Evolutionary conservation across 2,329 filamentous ascomycete species (phyloP), one percentile per base, ranked within the genome.

Genomic region (Chaetomiaceae sp.): DNA sequence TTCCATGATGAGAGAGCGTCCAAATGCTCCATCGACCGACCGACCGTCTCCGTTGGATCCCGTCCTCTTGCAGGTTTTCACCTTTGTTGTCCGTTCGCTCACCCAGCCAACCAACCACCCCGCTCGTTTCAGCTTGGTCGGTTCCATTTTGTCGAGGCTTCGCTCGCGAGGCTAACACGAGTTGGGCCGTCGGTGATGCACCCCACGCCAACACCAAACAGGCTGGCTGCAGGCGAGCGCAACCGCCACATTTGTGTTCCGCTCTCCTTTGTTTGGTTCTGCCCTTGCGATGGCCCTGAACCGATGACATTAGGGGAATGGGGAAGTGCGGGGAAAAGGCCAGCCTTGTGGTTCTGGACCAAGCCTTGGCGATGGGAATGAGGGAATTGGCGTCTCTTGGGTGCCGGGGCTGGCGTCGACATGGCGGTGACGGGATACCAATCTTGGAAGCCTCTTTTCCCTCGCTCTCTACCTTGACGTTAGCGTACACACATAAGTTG

Each of bases 301-400:
- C 15, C 20, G 51, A 42, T 51, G 39, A 25, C 25, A 46, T 54
- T 46, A 39, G 33, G 22, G 39, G 46, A 42, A 50, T 34, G 39
- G 29, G 36, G 50, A 52, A 31, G 39, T 55, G 53, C 53, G 53
- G 53, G 53, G 53, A 51, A n/a, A n/a, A 51, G 43, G 19, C 19
- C 14, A 14, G 17, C 22, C 11, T 29, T 43, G 37, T 37, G 37
- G 43, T 33, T 47, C 38, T 38, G 31, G 47, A 38, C 38, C 25
- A 6, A 38, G n/a, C 39, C 47, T 51, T 55, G 47, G 44, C 44
- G 31, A 49, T 50, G 29, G 14, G 23, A 17, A 39, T 25, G 20
- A 40, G 43, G 38, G 51, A 39, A 44, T 49, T 45, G 39, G 34
- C 23, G 29, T 38, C 17, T 33, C 20, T 14, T 17, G 5, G 5